Evolutionary conservation across 2,329 filamentous ascomycete species (phyloP), one percentile per base, ranked within the genome.

Genomic region (Fusarium lateritium): DNA sequence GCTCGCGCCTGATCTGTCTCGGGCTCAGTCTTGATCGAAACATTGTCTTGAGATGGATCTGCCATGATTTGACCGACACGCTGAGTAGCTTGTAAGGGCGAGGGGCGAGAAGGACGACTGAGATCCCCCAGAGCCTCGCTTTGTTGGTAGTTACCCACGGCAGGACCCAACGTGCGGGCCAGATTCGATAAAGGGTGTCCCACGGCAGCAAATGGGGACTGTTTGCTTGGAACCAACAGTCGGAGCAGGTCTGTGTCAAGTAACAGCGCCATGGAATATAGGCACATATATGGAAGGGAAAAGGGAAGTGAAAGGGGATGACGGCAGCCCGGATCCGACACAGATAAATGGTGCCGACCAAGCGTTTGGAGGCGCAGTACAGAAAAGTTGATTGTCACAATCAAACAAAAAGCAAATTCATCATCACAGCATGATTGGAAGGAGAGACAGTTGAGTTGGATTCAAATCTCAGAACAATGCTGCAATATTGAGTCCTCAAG

Each of bases 401-500:
- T 49, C 44, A 42, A 31, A 46, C 50, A 62, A 55, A 7, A 70
- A 70, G 67, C 46, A 70, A 67, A 38, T 43, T 28, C 31, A 9
- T 19, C 43, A 24, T 42, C 39, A 15, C 22, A 45, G 33, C 33
- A 22, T 67, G 59, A 67, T 57, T 61, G 57, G 58, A 42, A 71
- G 56, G 40, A 57, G 15, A 31, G 31, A 19, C 11, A 45, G 51
- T 14, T 45, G 39, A 45, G 49, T 57, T 67, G 45, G 53, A 70
- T 64, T 55, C 39, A 33, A 62, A 73, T 52, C 39, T 62, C 44
- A 64, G 53, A 60, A 61, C 47, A 65, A 65, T 62, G 47, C 24
- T 45, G 40, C 24, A 36, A 54, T 52, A 55, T 43, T 55, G 45
- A 51, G 22, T 47, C 46, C 36, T 19, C 33, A 24, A 60, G 42